Percentiles rank a stretch among this genome's conserved stretches.
These are phyloP conservation scores for Metschnikowia orientalis DNA, from an alignment of 805 yeast species.

Conservation along the genomic window DNA sequence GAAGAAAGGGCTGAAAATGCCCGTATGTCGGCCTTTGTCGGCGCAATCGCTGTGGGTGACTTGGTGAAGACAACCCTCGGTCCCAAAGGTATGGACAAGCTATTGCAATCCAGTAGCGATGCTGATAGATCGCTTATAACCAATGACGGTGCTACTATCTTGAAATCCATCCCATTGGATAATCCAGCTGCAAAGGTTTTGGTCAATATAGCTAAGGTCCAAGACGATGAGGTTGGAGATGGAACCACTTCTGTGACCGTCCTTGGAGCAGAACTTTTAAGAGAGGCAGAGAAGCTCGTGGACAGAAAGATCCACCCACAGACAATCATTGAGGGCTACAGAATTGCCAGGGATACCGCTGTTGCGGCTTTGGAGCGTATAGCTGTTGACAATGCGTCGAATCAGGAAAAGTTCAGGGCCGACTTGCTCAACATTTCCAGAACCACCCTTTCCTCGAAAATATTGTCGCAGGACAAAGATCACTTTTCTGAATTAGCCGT, in stretches of 20 bases:
- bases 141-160: conserved; percentile 97
- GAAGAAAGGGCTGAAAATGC: conserved; percentile 99
- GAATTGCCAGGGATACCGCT: conserved; percentile 87
- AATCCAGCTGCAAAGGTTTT: conserved; percentile 96
- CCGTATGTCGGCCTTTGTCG: conserved; percentile 93
- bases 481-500: conserved; percentile 88
- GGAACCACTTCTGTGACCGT: conserved; percentile 98
- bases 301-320: conserved; percentile 96
- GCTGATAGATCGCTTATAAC: conserved; percentile 73
- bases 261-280: conserved; percentile 80
- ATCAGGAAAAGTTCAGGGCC: conserved; percentile 57
- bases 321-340: conserved; percentile 91
- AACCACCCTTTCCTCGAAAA: conserved; percentile 90
- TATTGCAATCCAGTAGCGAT: conserved; percentile 80
- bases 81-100: conserved; percentile 98
- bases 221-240: conserved; percentile 98
- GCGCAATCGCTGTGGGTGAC: conserved; percentile 99
- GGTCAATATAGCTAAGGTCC: conserved; percentile 92
- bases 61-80: conserved; percentile 91
- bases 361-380: conserved; percentile 67
- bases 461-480: conserved; percentile 90
- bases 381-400: conserved; percentile 68
- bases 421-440: conserved; percentile 86
- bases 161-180: conserved; percentile 89
- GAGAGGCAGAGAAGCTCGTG: conserved; percentile 91